Base-by-base conservation (phyloP, 176 grass and related monocot genomes). In the Hsuehochloa calcarea region DNA sequence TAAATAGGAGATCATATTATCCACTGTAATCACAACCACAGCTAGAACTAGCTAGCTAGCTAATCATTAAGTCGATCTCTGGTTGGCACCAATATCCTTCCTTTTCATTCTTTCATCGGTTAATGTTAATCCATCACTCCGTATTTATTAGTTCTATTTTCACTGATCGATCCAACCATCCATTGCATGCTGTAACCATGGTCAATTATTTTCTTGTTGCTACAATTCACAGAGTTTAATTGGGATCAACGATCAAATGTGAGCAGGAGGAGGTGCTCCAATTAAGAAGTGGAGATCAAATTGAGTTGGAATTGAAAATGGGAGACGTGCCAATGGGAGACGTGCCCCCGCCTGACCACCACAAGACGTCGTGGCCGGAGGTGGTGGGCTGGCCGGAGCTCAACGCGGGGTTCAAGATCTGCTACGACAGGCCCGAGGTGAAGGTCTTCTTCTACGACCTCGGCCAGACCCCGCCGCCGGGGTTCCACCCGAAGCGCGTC, bases 331-430 rank as follows among this genome's bases (percentile, higher is more conserved):
- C 23, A 58, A 64, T 29, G 60, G 60, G 0, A 6, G 25, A 12
- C 60, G 10, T 40, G 35, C 68, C 23, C 40, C 43, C 15, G 15
- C 39, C 81, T 3, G 40, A 72, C 16, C 17, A 43, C 69, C 17
- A 47, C 27, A 68, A 40, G 73, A 56, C 17, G 23, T 8, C 47
- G 10, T 85, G 83, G 83, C 62, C 83, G 62, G 83, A 85, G 83
- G 0, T 77, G 72, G 72, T 85, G 49, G 73, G 83, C 0, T 45
- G 11, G 10, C n/a, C 50, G 49, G 16, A 43, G 15, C 4, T 71
- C 3, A 7, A 0, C 2, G 80, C 80, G 38, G 67, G 3, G 51
- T 1, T 82, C 8, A 22, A 0, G 37, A 72, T 82, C 67, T 0
- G 5, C 15, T 6, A 40, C 67, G 80, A 82, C 34, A 59, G 80